Evolutionary conservation across 441 rosid genomes (phyloP).

Genomic region (Aquilaria agallochum): DNA sequence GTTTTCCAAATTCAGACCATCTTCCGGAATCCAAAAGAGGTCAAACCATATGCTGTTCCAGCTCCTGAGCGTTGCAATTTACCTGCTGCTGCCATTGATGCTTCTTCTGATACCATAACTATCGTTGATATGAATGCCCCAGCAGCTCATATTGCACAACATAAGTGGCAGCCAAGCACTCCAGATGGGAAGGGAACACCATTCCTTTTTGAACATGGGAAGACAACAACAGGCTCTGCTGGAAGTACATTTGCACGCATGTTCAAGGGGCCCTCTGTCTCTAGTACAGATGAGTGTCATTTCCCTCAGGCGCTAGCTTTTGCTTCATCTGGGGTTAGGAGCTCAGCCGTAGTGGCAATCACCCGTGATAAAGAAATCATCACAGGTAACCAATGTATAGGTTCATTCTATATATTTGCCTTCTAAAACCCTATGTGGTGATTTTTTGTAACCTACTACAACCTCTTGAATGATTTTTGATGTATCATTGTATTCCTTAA

Average conservation of each 20-base stretch:
- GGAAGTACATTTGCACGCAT: constrained; percentile 87
- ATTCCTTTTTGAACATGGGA: constrained; percentile 94
- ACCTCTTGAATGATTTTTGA: too few species aligned
- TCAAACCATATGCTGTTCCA: constrained; percentile 76
- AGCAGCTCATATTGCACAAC: constrained; percentile 87
- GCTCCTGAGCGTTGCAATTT: constrained; percentile 92
- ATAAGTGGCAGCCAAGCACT: constrained; percentile 98
- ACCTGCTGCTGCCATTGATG: constrained; percentile 94
- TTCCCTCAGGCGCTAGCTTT: constrained; percentile 95
- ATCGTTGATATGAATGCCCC: constrained; percentile 88
- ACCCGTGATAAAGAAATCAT: constrained; percentile 81
- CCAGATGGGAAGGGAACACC: constrained; percentile 97
- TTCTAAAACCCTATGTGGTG: not conserved
- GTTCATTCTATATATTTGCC: not conserved
- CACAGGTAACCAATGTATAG: constrained; percentile 55
- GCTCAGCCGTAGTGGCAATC: constrained; percentile 79
- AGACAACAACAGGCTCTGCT: constrained; percentile 55
- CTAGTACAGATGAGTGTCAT: constrained; percentile 68
- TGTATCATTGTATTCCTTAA: too few species aligned
- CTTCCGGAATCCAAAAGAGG: constrained; percentile 86
- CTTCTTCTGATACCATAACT: constrained; percentile 79
- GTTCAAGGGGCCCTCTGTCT: constrained; percentile 73
- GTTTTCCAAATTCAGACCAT: constrained; percentile 64
- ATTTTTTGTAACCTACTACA: too few species aligned
- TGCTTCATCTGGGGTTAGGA: constrained; percentile 84